Conservation (phyloP, 768 basidiomycete genomes). For the Leccinum boreale region DNA sequence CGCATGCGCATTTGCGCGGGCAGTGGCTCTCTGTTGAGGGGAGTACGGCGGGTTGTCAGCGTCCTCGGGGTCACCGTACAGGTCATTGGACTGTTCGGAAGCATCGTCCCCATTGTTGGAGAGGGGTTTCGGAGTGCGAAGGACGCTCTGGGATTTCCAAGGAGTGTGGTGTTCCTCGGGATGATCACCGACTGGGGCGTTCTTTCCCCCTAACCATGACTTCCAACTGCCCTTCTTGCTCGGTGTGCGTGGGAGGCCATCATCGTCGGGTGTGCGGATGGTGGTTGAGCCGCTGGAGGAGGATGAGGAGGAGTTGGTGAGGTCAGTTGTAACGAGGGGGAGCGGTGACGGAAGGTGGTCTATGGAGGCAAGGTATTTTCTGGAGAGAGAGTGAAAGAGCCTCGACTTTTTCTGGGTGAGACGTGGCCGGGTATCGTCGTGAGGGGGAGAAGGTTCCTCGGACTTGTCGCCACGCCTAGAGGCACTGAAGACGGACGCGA, state of each 20-base stretch:
- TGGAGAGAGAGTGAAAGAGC: slow-evolving; percentile 26
- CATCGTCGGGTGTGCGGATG: slow-evolving; percentile 62
- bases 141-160: slow-evolving; percentile 29
- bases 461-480: slow-evolving; percentile 34
- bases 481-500: slow-evolving; percentile 57
- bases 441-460: slow-evolving; percentile 18
- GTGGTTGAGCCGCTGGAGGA: slow-evolving; percentile 51
- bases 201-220: slow-evolving; percentile 50
- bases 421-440: slow-evolving; percentile 13
- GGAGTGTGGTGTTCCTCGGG: slow-evolving; percentile 23
- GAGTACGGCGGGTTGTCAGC: slow-evolving; percentile 11
- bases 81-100: slow-evolving; percentile 39
- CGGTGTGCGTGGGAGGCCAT: slow-evolving; percentile 34
- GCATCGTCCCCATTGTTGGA: slow-evolving; percentile 31
- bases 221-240: slow-evolving; percentile 51
- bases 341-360: slow-evolving; percentile 18
- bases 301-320: slow-evolving; percentile 56
- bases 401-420: slow-evolving; percentile 22
- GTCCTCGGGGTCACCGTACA: slow-evolving; percentile 23
- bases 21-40: slow-evolving; percentile 29
- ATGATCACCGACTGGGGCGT: slow-evolving; percentile 26
- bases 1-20: slow-evolving; percentile 38
- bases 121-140: slow-evolving; percentile 21
- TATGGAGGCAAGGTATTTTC: slow-evolving; percentile 20
- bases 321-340: slow-evolving; percentile 30